Conservation (phyloP, 805 yeast genomes). For the Nakazawaea wyomingensis region DNA sequence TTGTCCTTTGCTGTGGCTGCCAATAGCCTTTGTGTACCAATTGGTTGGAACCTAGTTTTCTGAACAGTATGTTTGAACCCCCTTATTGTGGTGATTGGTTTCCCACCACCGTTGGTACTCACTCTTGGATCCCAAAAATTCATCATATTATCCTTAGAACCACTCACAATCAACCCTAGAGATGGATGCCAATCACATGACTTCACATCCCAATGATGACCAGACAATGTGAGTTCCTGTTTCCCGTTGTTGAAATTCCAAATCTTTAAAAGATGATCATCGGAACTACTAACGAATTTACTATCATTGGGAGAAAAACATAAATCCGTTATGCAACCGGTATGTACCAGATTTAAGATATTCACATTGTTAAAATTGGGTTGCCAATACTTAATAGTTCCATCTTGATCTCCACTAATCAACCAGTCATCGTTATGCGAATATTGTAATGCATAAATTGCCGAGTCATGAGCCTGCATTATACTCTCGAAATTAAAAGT, state of each 20-base stretch:
- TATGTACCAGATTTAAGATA: slow-evolving; percentile 62
- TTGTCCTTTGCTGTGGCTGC: slow-evolving; percentile 89
- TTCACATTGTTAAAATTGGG: slow-evolving; percentile 96
- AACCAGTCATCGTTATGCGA: slow-evolving; percentile 94
- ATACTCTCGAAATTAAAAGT: slow-evolving; percentile 94
- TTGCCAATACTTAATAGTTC: slow-evolving; percentile 92
- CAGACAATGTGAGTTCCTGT: slow-evolving; percentile 74
- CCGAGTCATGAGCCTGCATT: slow-evolving; percentile 97
- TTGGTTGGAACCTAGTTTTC: slow-evolving; percentile 78
- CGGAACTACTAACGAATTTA: slow-evolving; percentile 90
- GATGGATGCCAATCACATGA: slow-evolving; percentile 95
- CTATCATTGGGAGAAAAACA: slow-evolving; percentile 88
- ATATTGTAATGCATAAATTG: slow-evolving; percentile 74
- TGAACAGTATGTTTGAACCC: slow-evolving; percentile 95
- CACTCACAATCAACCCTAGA: slow-evolving; percentile 81
- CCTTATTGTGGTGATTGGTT: slow-evolving; percentile 73
- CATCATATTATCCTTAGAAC: slow-evolving; percentile 90
- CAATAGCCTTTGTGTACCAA: slow-evolving; percentile 62
- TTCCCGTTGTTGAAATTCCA: slow-evolving; percentile 91
- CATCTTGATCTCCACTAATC: slow-evolving; percentile 89
- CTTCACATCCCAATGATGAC: slow-evolving; percentile 99
- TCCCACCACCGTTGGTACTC: slow-evolving; percentile 26
- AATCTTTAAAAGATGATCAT: slow-evolving; percentile 83
- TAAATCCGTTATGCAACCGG: slow-evolving; percentile 80
- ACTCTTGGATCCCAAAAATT: slow-evolving; percentile 96